Conservation (phyloP, 257 asterid species). For the Marsdenia floribunda region DNA sequence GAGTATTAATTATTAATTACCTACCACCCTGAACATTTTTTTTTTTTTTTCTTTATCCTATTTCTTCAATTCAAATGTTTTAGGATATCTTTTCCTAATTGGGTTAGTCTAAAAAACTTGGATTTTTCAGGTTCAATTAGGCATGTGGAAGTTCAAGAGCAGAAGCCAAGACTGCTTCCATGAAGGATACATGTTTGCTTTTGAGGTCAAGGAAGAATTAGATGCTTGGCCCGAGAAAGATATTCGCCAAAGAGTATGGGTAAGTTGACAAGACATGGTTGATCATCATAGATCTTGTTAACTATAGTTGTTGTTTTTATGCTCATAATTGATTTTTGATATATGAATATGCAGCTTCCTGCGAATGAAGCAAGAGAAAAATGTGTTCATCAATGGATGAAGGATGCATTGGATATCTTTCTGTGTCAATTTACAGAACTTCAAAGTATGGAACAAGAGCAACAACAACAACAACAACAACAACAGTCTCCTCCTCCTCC, state of each 20-base stretch:
- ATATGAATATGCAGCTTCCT: constrained; percentile 43
- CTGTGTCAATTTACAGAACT: constrained; percentile 28
- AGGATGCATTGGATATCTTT: constrained; percentile 69
- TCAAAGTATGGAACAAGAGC: constrained; percentile 17
- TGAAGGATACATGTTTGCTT: constrained; percentile 82
- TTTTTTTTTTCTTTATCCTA: not conserved
- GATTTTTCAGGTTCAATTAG: constrained; percentile 55
- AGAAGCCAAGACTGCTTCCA: constrained; percentile 77
- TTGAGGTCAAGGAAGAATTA: constrained; percentile 65
- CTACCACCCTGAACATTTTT: not conserved
- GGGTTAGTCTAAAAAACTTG: not conserved
- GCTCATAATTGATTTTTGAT: constrained; percentile 8
- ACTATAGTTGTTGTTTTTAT: not conserved
- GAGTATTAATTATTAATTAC: constrained; percentile 8
- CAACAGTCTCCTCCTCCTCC: not conserved
- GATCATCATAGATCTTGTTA: not conserved
- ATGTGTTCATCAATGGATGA: constrained; percentile 82
- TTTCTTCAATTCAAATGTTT: not conserved
- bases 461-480: not conserved
- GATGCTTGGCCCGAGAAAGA: constrained; percentile 91
- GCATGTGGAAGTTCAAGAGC: constrained; percentile 88
- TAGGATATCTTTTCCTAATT: constrained; percentile 1
- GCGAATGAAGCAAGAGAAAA: constrained; percentile 65
- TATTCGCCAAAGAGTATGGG: constrained; percentile 83
- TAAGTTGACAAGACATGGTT: constrained; percentile 25